These are phyloP conservation scores for Eucalyptus virginea DNA, from an alignment of 345 rosid genomes.

Conservation along the genomic window DNA sequence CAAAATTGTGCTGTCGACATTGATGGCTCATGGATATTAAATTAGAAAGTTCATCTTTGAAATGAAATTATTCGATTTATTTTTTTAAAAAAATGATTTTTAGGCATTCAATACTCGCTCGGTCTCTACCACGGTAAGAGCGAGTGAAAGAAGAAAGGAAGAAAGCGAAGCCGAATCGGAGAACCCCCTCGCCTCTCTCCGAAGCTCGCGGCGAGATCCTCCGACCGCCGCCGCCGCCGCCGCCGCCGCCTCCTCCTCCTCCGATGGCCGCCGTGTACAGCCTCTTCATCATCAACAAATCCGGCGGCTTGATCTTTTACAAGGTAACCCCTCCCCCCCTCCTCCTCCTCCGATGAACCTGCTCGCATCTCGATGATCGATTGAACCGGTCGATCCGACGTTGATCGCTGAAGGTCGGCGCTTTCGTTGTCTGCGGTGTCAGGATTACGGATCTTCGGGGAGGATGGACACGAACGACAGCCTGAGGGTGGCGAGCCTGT, in stretches of 20 bases:
- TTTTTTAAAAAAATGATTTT: no score
- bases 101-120: not conserved
- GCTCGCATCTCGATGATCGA: not conserved
- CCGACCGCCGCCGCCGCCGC: not conserved
- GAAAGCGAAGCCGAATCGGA: not conserved
- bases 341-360: not conserved
- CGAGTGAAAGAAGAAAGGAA: not conserved
- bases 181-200: not conserved
- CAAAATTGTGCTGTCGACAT: rapidly evolving
- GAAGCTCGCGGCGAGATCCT: not conserved
- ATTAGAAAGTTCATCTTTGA: no score
- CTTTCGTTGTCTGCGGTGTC: not conserved
- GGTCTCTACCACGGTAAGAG: not conserved
- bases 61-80: not conserved
- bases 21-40: no score
- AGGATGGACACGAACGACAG: slow-evolving; percentile 98
- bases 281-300: slow-evolving; percentile 81
- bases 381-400: not conserved
- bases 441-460: slow-evolving; percentile 94
- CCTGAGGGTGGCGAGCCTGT: slow-evolving; percentile 94
- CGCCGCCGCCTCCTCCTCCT: not conserved
- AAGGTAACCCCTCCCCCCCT: slow-evolving; percentile 24
- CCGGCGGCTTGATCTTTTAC: slow-evolving; percentile 78
- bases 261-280: slow-evolving; percentile 46
- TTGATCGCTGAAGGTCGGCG: not conserved